phyloP scores from a whole-genome alignment of 2,329 filamentous ascomycete species.

The Ophiocordyceps camponoti-floridani region DNA sequence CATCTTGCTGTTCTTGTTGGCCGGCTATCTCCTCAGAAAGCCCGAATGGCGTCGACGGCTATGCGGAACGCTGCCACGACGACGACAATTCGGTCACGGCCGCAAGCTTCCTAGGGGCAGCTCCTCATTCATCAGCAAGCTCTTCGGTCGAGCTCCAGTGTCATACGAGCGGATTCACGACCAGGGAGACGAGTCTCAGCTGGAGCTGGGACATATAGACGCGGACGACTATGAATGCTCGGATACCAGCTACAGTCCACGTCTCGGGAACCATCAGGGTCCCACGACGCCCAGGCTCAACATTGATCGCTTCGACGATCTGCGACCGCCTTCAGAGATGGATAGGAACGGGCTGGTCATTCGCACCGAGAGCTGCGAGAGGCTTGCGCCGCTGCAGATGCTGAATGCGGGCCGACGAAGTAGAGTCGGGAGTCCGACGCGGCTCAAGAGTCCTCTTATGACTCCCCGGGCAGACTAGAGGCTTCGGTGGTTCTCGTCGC shows the following conservation, averaged over 20 bases:
- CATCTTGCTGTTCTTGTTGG: constrained; percentile 50
- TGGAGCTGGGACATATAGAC: constrained; percentile 56
- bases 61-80: constrained; percentile 10
- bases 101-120: constrained; percentile 29
- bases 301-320: constrained; percentile 30
- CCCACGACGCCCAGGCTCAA: constrained; percentile 48
- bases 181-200: constrained; percentile 55
- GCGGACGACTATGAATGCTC: constrained; percentile 47
- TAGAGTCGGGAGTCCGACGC: constrained; percentile 37
- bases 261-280: constrained; percentile 43
- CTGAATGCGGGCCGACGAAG: constrained; percentile 38
- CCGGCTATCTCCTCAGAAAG: constrained; percentile 59
- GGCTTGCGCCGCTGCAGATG: constrained; percentile 41
- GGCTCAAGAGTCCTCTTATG: constrained; percentile 39
- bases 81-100: constrained; percentile 8
- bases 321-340: constrained; percentile 25
- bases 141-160: constrained; percentile 40
- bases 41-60: constrained; percentile 45
- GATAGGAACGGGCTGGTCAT: constrained; percentile 58
- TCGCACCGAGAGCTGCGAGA: constrained; percentile 73
- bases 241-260: constrained; percentile 38
- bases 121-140: constrained; percentile 38
- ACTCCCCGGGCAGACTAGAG: constrained; percentile 24
- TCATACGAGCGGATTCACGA: constrained; percentile 76
- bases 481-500: neutral